A percentile compares a stretch with the other conserved stretches of the same genome.
These are phyloP conservation scores for Psidium friedrichsthalianum DNA, from an alignment of 345 rosid genomes.

Conservation along the genomic window DNA sequence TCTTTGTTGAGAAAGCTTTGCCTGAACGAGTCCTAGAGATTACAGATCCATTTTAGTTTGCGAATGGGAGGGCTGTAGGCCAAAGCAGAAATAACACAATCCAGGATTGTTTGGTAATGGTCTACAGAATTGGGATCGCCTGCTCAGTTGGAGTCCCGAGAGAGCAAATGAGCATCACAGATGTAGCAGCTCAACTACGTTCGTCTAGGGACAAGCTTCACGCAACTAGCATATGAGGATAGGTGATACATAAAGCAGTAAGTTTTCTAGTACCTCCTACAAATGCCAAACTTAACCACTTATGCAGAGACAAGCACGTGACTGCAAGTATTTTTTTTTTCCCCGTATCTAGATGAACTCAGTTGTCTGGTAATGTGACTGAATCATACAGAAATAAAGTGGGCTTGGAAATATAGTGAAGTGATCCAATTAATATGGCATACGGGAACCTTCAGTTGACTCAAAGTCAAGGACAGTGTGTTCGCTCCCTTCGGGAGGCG, in stretches of 20 bases:
- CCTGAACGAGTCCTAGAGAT: too few species aligned
- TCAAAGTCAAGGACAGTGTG: neutral
- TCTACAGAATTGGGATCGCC: constrained; percentile 4
- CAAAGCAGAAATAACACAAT: neutral
- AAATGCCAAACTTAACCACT: neutral
- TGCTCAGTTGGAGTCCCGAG: constrained; percentile 5
- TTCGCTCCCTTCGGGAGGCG: too few species aligned
- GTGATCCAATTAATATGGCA: neutral
- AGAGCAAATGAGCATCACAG: neutral
- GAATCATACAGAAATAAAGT: neutral
- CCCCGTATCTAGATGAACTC: neutral
- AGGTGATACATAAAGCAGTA: neutral
- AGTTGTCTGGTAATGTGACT: neutral
- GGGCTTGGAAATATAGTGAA: neutral
- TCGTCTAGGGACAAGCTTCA: neutral
- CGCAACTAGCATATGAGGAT: neutral
- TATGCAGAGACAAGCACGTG: neutral
- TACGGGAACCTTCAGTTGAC: neutral
- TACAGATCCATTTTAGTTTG: constrained; percentile 1
- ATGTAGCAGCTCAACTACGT: neutral
- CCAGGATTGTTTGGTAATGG: neutral
- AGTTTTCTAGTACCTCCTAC: too few species aligned
- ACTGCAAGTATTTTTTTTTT: neutral
- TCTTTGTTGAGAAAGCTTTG: neutral
- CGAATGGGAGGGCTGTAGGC: neutral